A percentile compares a stretch with the other conserved stretches of the same genome.
These are phyloP conservation scores for Tuber borchii DNA, from an alignment of 495 filamentous ascomycete species.

Conservation along the genomic window DNA sequence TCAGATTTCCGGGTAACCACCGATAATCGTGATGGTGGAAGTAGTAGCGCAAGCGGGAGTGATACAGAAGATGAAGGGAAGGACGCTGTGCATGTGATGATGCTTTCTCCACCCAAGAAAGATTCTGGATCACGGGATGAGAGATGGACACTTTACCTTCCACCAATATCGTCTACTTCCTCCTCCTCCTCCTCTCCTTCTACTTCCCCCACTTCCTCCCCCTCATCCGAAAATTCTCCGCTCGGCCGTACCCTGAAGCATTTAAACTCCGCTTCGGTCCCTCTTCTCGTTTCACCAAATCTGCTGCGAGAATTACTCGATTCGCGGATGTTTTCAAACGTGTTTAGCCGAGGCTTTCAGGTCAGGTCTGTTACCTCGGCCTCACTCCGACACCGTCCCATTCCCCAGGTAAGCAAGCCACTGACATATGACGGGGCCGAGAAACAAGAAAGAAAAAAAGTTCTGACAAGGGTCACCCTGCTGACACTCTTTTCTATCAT, in stretches of 20 bases:
- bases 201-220: not conserved
- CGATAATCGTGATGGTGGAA: not conserved
- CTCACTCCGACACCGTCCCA: constrained; percentile 31
- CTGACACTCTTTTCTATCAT: constrained; percentile 20
- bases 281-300: not conserved
- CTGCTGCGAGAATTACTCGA: not conserved
- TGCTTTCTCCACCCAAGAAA: not conserved
- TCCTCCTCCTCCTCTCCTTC: not conserved
- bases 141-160: not conserved
- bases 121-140: not conserved
- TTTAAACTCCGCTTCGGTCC: constrained; percentile 5
- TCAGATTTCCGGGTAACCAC: not conserved
- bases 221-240: not conserved
- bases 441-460: constrained; percentile 7
- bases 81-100: not conserved
- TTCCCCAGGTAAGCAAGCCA: constrained; percentile 24
- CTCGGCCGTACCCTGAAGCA: not conserved
- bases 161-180: not conserved
- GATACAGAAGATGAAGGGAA: constrained; percentile 3
- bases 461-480: constrained; percentile 1
- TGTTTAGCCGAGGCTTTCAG: constrained; percentile 39
- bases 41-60: not conserved
- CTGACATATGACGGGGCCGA: constrained; percentile 10
- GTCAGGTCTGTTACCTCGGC: constrained; percentile 36
- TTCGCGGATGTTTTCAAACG: constrained; percentile 38